Evolutionary conservation across 2,329 filamentous ascomycete genomes (phyloP).

Genomic region (Sordariomycetes sp.): DNA sequence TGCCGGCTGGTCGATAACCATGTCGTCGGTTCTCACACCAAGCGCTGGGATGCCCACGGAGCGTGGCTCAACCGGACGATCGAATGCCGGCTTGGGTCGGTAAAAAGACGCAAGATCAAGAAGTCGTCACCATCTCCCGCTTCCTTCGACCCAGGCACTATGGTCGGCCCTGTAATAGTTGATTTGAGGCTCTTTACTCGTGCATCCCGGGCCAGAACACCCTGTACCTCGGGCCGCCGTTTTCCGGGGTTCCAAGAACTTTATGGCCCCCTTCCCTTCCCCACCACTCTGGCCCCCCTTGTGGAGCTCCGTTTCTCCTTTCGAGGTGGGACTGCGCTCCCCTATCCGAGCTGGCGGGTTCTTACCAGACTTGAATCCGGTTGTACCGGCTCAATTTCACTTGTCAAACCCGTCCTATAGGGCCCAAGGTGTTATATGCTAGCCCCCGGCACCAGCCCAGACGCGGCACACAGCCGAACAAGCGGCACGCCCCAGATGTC

Average conservation of each 20-base stretch:
- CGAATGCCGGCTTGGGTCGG: too few relatives aligned
- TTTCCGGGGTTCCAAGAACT: slow-evolving; percentile 2
- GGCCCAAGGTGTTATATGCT: neutral
- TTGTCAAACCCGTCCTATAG: neutral
- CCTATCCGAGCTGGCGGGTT: slow-evolving; percentile 4
- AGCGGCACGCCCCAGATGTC: neutral
- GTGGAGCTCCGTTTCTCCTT: neutral
- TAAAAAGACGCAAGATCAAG: too few relatives aligned
- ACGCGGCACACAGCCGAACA: neutral
- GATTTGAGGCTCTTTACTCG: slow-evolving; percentile 1
- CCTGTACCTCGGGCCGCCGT: neutral
- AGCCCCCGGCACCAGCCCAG: neutral
- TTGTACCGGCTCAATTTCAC: slow-evolving; percentile 5
- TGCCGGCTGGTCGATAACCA: too few relatives aligned
- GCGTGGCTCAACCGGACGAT: too few relatives aligned
- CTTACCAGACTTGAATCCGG: neutral
- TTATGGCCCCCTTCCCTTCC: slow-evolving; percentile 4
- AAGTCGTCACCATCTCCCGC: neutral
- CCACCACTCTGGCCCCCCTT: neutral
- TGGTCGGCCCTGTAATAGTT: neutral
- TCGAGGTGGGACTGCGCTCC: neutral
- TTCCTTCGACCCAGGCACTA: neutral
- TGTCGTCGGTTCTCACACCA: too few relatives aligned
- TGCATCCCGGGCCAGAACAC: neutral
- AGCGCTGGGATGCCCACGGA: too few relatives aligned